phyloP scores from a whole-genome alignment of 2,329 filamentous ascomycete genomes.

The Epichloe coenophiala region DNA sequence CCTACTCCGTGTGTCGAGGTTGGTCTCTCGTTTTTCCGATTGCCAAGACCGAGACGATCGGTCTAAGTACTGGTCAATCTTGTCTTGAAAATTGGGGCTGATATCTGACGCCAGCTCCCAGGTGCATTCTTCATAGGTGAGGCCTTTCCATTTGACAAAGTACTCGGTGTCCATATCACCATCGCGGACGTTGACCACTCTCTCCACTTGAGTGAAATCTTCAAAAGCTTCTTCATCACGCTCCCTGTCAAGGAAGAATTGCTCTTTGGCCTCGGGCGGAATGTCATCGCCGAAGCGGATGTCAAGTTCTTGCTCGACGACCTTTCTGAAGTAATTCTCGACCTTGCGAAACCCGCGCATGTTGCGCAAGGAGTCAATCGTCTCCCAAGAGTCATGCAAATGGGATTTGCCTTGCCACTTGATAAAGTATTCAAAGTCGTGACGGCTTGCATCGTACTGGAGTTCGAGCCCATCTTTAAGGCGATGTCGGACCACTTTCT shows the following conservation, averaged over 20 bases:
- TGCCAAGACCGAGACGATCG: slow-evolving; percentile 67
- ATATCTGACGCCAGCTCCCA: slow-evolving; percentile 76
- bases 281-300: slow-evolving; percentile 64
- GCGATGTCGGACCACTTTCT: slow-evolving; percentile 79
- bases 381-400: slow-evolving; percentile 92
- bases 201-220: slow-evolving; percentile 85
- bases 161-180: slow-evolving; percentile 77
- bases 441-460: slow-evolving; percentile 41
- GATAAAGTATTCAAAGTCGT: slow-evolving; percentile 83
- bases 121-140: slow-evolving; percentile 87
- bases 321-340: slow-evolving; percentile 87
- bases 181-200: slow-evolving; percentile 73
- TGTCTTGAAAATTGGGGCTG: slow-evolving; percentile 65
- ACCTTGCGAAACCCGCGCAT: slow-evolving; percentile 77
- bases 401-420: slow-evolving; percentile 97
- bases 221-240: slow-evolving; percentile 76
- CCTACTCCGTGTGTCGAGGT: slow-evolving; percentile 57
- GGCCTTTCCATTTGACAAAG: slow-evolving; percentile 90
- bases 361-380: slow-evolving; percentile 57
- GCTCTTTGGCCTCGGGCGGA: slow-evolving; percentile 75
- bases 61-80: slow-evolving; percentile 85
- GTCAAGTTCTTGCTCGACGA: slow-evolving; percentile 66
- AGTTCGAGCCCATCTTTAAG: slow-evolving; percentile 54
- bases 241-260: slow-evolving; percentile 91
- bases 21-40: slow-evolving; percentile 68